Evolutionary conservation across 2,329 filamentous ascomycete species (phyloP).

Genomic region (Fusarium zealandicum): DNA sequence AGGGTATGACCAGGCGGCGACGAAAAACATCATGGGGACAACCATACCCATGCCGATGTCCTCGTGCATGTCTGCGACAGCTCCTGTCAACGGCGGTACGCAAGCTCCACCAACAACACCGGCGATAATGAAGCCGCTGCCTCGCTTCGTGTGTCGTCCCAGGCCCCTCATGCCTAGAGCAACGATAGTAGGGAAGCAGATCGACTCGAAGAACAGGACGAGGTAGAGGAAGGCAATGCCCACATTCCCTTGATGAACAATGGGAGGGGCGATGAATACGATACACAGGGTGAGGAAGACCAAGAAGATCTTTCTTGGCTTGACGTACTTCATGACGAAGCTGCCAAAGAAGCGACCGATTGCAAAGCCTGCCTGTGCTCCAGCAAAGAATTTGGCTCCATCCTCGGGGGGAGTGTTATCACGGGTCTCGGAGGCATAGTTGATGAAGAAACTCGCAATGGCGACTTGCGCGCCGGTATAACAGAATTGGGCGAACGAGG

Average conservation of each 20-base stretch:
- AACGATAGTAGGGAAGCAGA: constrained; percentile 83
- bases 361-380: constrained; percentile 76
- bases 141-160: constrained; percentile 79
- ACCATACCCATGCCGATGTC: constrained; percentile 71
- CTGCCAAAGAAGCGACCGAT: constrained; percentile 74
- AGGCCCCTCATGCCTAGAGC: constrained; percentile 78
- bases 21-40: constrained; percentile 68
- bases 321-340: constrained; percentile 70
- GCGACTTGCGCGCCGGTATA: constrained; percentile 77
- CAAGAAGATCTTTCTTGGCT: constrained; percentile 73
- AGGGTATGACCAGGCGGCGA: constrained; percentile 63
- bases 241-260: constrained; percentile 54
- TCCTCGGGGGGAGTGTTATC: constrained; percentile 56
- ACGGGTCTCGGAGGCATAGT: constrained; percentile 71
- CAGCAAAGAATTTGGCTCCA: constrained; percentile 73
- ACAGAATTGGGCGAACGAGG: constrained; percentile 77
- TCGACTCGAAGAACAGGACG: constrained; percentile 79
- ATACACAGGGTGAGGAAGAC: constrained; percentile 69
- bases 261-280: constrained; percentile 64
- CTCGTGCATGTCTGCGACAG: constrained; percentile 67
- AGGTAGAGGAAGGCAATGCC: constrained; percentile 70
- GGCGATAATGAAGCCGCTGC: constrained; percentile 72
- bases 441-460: constrained; percentile 75
- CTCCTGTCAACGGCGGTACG: constrained; percentile 75
- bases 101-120: constrained; percentile 77